Evolutionary conservation across 345 rosid species (phyloP), one percentile per base, ranked within the genome.

Genomic region (Gossypioides kirkii): DNA sequence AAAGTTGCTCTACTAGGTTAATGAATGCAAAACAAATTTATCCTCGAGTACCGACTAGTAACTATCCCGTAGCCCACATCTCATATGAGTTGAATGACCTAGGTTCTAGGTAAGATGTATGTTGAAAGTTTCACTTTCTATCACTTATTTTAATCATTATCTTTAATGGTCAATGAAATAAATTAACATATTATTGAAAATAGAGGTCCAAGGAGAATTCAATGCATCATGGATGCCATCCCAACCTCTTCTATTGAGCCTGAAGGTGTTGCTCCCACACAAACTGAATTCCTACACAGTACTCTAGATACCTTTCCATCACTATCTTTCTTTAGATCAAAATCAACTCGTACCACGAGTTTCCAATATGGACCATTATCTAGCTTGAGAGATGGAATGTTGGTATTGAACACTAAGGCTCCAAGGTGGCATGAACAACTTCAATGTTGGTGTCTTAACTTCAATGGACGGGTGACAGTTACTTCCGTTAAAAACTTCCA

Each of bases 371-470:
- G 79, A 47, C 84, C 89, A 47, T 72, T 82, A 13, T 71, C 90
- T 68, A 73, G 61, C 66, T 83, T 71, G 14, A 86, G 77, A 71
- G 90, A 87, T 56, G 88, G 79, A 53, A 62, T 81, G 85, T 83
- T 93, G 74, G 85, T 78, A 20, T 78, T 94, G 66, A 94, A 80
- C 79, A 90, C 89, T 73, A 92, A 89, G 82, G 86, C 88, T 0
- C 98, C 92, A 9, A 85, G 93, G 79, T 94, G 97, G 97, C 97
- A 94, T 8, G 95, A 90, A 76, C 97, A 91, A 76, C 95, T 89
- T 38, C 97, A 91, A 61, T 90, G 94, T 75, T 91, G 96, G 97
- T 90, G 96, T 74, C 88, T 91, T 71, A 94, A 94, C 85, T 94
- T 94, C 81, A 86, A 86, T 18, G 97, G 98, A 25, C 84, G 94